phyloP scores from a whole-genome alignment of 1,284 basidiomycete species.

The Cerrena zonata region DNA sequence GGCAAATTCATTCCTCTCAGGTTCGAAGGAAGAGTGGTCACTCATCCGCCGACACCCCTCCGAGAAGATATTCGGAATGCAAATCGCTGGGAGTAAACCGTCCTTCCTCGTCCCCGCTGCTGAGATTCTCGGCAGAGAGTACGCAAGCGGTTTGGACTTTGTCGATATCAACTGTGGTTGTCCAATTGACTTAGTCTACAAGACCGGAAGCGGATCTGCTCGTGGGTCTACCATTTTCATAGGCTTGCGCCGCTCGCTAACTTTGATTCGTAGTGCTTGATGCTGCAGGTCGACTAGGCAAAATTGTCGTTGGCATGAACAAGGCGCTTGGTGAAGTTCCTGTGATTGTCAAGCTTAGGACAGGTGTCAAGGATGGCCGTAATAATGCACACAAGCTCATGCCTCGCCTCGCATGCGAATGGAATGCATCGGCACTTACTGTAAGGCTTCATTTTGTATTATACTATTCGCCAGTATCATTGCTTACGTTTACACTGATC shows the following conservation, averaged over 20 bases:
- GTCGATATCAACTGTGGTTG: conserved; percentile 96
- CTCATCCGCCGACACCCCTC: conserved; percentile 82
- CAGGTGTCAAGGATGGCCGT: conserved; percentile 81
- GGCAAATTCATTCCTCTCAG: conserved; percentile 73
- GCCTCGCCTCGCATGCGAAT: conserved; percentile 76
- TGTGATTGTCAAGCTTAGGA: conserved; percentile 91
- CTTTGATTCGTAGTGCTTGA: conserved; percentile 63
- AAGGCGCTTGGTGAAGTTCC: conserved; percentile 87
- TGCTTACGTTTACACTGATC: too few species aligned
- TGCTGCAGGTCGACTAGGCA: conserved; percentile 74
- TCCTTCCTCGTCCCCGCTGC: conserved; percentile 75
- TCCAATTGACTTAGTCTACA: conserved; percentile 94
- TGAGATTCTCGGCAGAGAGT: conserved; percentile 76
- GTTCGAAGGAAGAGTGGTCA: conserved; percentile 88
- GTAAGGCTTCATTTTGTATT: conserved; percentile 38
- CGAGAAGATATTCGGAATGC: conserved; percentile 88
- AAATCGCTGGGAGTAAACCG: conserved; percentile 78
- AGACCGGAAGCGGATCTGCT: conserved; percentile 84
- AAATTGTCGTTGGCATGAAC: conserved; percentile 89
- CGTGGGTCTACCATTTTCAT: conserved; percentile 37
- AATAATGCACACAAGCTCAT: conserved; percentile 91
- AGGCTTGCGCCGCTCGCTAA: not conserved
- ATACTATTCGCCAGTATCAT: not conserved
- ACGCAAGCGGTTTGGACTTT: conserved; percentile 68
- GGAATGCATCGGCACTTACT: conserved; percentile 76